Evolutionary conservation across 2,329 filamentous ascomycete genomes (phyloP).

Genomic region (Zymoseptoria tritici): DNA sequence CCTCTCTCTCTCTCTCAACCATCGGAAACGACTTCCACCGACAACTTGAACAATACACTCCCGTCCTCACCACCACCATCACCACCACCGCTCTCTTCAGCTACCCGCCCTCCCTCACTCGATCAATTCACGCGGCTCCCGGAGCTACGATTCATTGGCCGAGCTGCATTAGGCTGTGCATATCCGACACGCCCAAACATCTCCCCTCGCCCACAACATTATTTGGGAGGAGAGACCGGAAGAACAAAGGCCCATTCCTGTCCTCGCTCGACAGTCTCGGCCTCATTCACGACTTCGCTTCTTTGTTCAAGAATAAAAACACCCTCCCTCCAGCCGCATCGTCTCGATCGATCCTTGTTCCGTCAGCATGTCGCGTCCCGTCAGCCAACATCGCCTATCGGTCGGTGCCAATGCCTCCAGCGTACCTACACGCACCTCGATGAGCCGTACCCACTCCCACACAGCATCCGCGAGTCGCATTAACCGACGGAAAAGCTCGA

Average conservation of each 20-base stretch:
- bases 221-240: not conserved
- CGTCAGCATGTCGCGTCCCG: slow-evolving; percentile 14
- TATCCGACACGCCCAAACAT: not conserved
- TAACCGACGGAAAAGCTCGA: slow-evolving; percentile 87
- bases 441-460: slow-evolving; percentile 72
- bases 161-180: not conserved
- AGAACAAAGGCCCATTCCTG: not conserved
- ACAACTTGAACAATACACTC: not conserved
- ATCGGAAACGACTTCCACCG: not conserved
- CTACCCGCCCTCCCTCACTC: not conserved
- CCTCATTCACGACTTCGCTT: not conserved
- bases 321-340: not conserved
- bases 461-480: slow-evolving; percentile 79
- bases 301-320: not conserved
- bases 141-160: not conserved
- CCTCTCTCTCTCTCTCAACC: not conserved
- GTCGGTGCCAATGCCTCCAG: slow-evolving; percentile 53
- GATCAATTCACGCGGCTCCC: not conserved
- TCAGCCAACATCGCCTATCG: slow-evolving; percentile 40
- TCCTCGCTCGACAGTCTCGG: not conserved
- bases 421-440: slow-evolving; percentile 54
- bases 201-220: not conserved
- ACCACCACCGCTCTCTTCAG: not conserved
- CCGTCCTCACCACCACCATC: not conserved
- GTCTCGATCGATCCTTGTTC: not conserved